Evolutionary conservation across 192 early-diverging fungal genomes (phyloP).

Genomic region (Coemansia umbellata): DNA sequence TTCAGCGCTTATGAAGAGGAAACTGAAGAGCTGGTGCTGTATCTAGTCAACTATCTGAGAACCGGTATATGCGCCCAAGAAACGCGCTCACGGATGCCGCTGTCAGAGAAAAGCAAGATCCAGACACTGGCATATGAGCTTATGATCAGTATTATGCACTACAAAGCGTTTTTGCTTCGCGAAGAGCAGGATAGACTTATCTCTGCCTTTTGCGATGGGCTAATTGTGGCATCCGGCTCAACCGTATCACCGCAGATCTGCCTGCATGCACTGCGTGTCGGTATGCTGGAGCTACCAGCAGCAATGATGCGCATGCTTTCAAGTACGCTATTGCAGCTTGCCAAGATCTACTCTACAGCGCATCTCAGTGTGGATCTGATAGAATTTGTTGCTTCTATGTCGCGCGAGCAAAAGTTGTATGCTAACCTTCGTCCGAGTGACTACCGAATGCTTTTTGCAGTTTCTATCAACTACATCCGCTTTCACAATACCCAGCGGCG

Average conservation of each 20-base stretch:
- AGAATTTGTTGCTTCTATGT: constrained; percentile 87
- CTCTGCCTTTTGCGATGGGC: constrained; percentile 66
- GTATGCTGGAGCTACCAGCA: constrained; percentile 75
- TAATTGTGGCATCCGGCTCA: constrained; percentile 55
- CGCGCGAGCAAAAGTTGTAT: constrained; percentile 71
- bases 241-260: constrained; percentile 71
- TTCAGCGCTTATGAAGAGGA: constrained; percentile 60
- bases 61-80: constrained; percentile 18
- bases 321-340: constrained; percentile 67
- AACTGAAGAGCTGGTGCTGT: constrained; percentile 56
- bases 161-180: constrained; percentile 58
- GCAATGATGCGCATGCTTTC: constrained; percentile 72
- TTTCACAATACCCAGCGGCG: constrained; percentile 46
- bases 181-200: constrained; percentile 71
- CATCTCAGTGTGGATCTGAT: constrained; percentile 81
- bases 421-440: constrained; percentile 75
- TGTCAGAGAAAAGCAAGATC: constrained; percentile 20
- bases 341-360: constrained; percentile 75
- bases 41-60: constrained; percentile 63
- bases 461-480: constrained; percentile 83
- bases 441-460: constrained; percentile 85
- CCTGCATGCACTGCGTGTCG: constrained; percentile 74
- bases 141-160: constrained; percentile 35
- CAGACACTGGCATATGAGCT: constrained; percentile 23
- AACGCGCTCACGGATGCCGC: constrained; percentile 10